Conservation (phyloP, 2,329 filamentous ascomycete species). For the Tolypocladium inflatum region DNA sequence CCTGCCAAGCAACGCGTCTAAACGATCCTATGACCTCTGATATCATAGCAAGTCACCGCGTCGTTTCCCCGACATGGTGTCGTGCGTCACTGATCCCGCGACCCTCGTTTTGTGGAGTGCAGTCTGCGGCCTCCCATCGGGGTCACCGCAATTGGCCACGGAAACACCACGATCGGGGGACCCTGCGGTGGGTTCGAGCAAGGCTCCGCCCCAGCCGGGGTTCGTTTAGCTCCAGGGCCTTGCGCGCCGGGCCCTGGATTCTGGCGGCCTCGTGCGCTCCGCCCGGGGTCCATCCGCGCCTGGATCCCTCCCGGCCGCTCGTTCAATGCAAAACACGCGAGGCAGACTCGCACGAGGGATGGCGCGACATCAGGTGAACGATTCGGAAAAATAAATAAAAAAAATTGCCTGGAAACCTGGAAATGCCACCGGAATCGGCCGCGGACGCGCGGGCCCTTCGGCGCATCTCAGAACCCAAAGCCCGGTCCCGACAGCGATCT, state of each 20-base stretch:
- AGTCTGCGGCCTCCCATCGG: neutral
- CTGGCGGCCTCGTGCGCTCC: neutral
- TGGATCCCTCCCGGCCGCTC: neutral
- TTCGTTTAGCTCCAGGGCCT: neutral
- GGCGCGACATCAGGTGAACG: neutral
- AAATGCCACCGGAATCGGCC: neutral
- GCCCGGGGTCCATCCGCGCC: neutral
- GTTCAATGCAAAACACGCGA: neutral
- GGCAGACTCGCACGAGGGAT: neutral
- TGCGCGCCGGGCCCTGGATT: neutral
- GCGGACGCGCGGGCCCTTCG: neutral
- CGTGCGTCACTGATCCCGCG: neutral
- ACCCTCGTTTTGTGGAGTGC: neutral
- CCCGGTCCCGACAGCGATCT: neutral
- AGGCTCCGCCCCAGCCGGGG: neutral
- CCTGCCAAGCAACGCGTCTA: neutral
- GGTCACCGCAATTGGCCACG: neutral
- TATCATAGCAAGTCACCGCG: neutral
- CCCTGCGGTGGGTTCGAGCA: neutral
- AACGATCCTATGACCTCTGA: neutral
- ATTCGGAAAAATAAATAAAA: neutral
- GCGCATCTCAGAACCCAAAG: too few relatives aligned
- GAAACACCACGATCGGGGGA: neutral
- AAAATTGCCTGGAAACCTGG: neutral
- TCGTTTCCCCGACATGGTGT: neutral